Conservation (phyloP, 2,329 filamentous ascomycete species). For the Aspergillus ustus region DNA sequence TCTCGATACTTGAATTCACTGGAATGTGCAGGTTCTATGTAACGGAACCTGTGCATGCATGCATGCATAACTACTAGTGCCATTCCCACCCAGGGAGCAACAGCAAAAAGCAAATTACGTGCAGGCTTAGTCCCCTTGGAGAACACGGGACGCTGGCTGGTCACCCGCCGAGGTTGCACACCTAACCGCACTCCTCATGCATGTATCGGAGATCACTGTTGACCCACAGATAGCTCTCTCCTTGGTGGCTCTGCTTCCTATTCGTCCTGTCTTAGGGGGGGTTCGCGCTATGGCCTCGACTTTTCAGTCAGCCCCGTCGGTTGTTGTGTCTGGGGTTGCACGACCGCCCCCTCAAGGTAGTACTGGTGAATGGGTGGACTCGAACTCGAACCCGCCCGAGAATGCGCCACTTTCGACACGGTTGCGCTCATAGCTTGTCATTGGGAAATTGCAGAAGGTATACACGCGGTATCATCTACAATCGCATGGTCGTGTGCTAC, state of each 20-base stretch:
- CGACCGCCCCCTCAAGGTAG: slow-evolving; percentile 3
- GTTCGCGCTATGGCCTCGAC: slow-evolving; percentile 2
- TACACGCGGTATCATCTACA: not conserved
- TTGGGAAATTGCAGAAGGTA: not conserved
- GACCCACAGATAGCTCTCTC: slow-evolving; percentile 22
- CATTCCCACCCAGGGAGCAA: not conserved
- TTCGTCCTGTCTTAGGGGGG: not conserved
- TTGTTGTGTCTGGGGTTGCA: slow-evolving; percentile 6
- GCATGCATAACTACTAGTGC: slow-evolving; percentile 13
- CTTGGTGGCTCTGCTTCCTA: slow-evolving; percentile 4
- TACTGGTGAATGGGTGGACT: not conserved
- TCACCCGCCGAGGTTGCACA: slow-evolving; percentile 15
- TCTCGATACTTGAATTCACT: not conserved
- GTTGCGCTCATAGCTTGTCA: not conserved
- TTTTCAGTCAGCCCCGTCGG: not conserved
- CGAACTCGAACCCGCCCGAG: not conserved
- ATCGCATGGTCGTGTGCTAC: not conserved
- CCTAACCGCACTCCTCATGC: slow-evolving; percentile 18
- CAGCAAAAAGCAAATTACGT: not conserved
- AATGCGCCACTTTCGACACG: slow-evolving; percentile 2
- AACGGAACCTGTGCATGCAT: slow-evolving; percentile 1
- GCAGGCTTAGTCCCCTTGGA: not conserved
- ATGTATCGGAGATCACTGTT: slow-evolving; percentile 20
- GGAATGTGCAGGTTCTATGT: slow-evolving; percentile 14
- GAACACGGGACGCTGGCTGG: no score